These are phyloP conservation scores for Teunomyces atbi DNA, from an alignment of 805 yeast genomes.

Conservation along the genomic window DNA sequence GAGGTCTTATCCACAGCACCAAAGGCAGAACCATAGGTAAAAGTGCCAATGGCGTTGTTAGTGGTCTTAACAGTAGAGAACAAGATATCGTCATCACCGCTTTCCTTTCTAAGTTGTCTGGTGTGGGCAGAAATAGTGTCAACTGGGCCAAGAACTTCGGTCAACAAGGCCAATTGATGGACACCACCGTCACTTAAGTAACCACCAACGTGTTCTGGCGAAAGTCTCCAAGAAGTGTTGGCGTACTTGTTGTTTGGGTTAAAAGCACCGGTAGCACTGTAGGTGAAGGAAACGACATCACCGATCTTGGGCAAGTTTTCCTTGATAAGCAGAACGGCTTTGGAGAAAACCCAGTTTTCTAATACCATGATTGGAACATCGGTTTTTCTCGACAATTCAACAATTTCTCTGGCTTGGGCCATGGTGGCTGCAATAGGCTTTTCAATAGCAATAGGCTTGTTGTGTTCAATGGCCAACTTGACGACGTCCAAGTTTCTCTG, in stretches of 20 bases:
- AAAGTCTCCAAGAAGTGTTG: constrained; percentile 79
- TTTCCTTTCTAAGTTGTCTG: constrained; percentile 67
- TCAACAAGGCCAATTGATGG: constrained; percentile 85
- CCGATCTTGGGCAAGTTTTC: constrained; percentile 72
- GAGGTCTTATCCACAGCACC: constrained; percentile 77
- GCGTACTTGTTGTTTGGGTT: constrained; percentile 58
- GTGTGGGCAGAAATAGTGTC: constrained; percentile 73
- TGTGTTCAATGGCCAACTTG: constrained; percentile 64
- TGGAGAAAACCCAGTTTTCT: constrained; percentile 83
- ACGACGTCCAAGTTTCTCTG: constrained; percentile 72
- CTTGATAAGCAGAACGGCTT: constrained; percentile 54
- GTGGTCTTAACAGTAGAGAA: constrained; percentile 65
- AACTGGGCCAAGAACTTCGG: constrained; percentile 76
- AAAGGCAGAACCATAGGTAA: constrained; percentile 82
- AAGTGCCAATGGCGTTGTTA: constrained; percentile 72
- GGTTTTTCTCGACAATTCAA: constrained; percentile 57
- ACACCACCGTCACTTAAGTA: constrained; percentile 94
- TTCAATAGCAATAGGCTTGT: constrained; percentile 80
- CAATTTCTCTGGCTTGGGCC: constrained; percentile 78
- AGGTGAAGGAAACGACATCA: constrained; percentile 63
- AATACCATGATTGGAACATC: constrained; percentile 71
- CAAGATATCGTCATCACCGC: constrained; percentile 81
- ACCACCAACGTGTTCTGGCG: constrained; percentile 93
- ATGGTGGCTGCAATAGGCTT: constrained; percentile 91
- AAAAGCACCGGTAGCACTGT: constrained; percentile 73